Conservation (phyloP, 2,329 filamentous ascomycete species). For the Sarocladium oryzae region DNA sequence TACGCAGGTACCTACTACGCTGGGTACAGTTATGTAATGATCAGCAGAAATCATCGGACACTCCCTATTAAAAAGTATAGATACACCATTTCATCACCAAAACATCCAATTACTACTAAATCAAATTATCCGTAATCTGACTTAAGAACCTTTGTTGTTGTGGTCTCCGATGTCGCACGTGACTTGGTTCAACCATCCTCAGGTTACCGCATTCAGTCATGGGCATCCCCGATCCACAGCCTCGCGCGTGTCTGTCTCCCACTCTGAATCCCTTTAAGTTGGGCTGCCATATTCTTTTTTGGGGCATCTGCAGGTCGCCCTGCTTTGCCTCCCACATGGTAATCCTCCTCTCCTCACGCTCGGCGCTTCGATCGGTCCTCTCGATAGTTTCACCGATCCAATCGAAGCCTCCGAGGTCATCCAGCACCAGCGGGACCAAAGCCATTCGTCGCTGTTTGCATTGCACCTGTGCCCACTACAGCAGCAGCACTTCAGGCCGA, state of each 20-base stretch:
- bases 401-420: background rate
- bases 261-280: background rate
- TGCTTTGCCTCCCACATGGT: background rate
- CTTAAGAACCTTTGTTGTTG: too few relatives aligned
- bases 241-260: background rate
- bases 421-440: background rate
- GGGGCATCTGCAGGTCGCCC: background rate
- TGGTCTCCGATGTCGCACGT: slow-evolving; percentile 7
- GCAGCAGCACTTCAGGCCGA: background rate
- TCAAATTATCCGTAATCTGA: too few relatives aligned
- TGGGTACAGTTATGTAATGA: too few relatives aligned
- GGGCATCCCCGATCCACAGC: slow-evolving; percentile 3
- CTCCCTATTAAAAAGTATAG: too few relatives aligned
- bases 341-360: background rate
- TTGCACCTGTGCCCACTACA: background rate
- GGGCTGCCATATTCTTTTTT: background rate
- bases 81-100: too few relatives aligned
- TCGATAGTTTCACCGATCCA: background rate
- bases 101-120: too few relatives aligned
- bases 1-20: too few relatives aligned
- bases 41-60: too few relatives aligned
- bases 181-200: background rate
- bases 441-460: background rate
- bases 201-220: slow-evolving; percentile 1
- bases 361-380: background rate